A percentile compares a stretch with the other conserved stretches of the same genome.
Evolutionary conservation across 1,284 basidiomycete genomes (phyloP).

Genomic region (Cryptococcus depauperatus): DNA sequence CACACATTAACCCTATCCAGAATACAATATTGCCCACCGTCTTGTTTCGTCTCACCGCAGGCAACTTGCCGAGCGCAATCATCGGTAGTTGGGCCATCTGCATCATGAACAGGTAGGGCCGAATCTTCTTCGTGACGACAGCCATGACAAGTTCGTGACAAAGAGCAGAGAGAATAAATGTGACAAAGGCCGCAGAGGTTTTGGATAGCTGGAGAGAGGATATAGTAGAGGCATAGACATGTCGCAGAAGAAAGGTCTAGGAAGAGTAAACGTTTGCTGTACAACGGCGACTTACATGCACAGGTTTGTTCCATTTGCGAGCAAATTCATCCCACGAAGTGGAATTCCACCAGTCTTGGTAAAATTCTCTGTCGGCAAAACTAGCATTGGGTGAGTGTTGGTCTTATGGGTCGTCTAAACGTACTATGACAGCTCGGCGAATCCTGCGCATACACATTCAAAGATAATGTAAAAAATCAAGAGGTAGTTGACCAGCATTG

Average conservation of each 20-base stretch:
- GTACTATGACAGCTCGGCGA: conserved; percentile 82
- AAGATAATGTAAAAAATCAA: conserved; percentile 43
- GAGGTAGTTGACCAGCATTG: conserved; percentile 68
- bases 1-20: conserved; percentile 74
- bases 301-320: conserved; percentile 83
- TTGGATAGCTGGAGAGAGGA: conserved; percentile 65
- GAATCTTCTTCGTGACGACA: conserved; percentile 82
- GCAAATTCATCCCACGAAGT: conserved; percentile 95
- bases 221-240: conserved; percentile 87
- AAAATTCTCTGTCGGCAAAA: conserved; percentile 94
- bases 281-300: conserved; percentile 33
- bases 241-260: conserved; percentile 85
- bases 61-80: conserved; percentile 70
- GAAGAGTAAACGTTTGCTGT: conserved; percentile 21
- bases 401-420: conserved; percentile 26
- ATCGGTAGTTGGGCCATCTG: conserved; percentile 81
- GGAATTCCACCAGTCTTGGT: conserved; percentile 98
- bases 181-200: conserved; percentile 75
- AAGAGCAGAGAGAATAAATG: conserved; percentile 79
- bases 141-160: conserved; percentile 96
- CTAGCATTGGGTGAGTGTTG: conserved; percentile 41
- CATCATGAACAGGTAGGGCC: conserved; percentile 44
- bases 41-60: conserved; percentile 68
- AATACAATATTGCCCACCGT: conserved; percentile 69
- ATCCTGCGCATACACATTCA: conserved; percentile 93